Percentiles rank a stretch among this genome's conserved stretches.
phyloP scores from a whole-genome alignment of 2,329 filamentous ascomycete species.

The Penicillium sp. region DNA sequence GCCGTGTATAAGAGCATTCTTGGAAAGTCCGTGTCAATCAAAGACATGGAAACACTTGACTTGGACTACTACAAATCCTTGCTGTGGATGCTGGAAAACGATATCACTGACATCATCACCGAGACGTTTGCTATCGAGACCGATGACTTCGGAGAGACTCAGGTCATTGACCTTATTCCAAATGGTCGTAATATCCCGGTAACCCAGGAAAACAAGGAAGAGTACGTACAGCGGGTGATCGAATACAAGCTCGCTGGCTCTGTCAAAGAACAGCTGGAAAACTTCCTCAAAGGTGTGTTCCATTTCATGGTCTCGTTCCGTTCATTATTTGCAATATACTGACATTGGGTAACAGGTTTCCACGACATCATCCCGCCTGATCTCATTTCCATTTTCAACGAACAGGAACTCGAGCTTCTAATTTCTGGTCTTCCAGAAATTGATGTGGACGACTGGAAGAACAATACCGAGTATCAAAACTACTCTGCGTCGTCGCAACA shows the following conservation, averaged over 20 bases:
- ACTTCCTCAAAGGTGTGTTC: slow-evolving; percentile 73
- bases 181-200: slow-evolving; percentile 89
- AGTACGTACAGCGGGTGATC: slow-evolving; percentile 90
- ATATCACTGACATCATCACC: slow-evolving; percentile 95
- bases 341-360: slow-evolving; percentile 60
- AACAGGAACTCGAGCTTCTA: slow-evolving; percentile 92
- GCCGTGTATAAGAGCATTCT: slow-evolving; percentile 98
- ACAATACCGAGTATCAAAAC: slow-evolving; percentile 97
- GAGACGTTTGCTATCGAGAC: slow-evolving; percentile 94
- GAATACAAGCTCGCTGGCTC: slow-evolving; percentile 90
- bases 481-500: slow-evolving; percentile 91
- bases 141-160: slow-evolving; percentile 86
- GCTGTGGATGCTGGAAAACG: slow-evolving; percentile 97
- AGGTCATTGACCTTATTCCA: slow-evolving; percentile 78
- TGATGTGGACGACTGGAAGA: slow-evolving; percentile 98
- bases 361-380: slow-evolving; percentile 96
- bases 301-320: slow-evolving; percentile 26
- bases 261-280: slow-evolving; percentile 88
- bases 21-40: slow-evolving; percentile 90
- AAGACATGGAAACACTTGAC: slow-evolving; percentile 98
- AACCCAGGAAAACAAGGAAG: slow-evolving; percentile 97
- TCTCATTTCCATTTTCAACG: slow-evolving; percentile 94
- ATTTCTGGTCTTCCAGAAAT: slow-evolving; percentile 97
- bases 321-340: slow-evolving; percentile 19
- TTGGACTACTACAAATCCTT: slow-evolving; percentile 98